phyloP scores from a whole-genome alignment of 2,329 filamentous ascomycete species.

The Rosellinia necatrix region DNA sequence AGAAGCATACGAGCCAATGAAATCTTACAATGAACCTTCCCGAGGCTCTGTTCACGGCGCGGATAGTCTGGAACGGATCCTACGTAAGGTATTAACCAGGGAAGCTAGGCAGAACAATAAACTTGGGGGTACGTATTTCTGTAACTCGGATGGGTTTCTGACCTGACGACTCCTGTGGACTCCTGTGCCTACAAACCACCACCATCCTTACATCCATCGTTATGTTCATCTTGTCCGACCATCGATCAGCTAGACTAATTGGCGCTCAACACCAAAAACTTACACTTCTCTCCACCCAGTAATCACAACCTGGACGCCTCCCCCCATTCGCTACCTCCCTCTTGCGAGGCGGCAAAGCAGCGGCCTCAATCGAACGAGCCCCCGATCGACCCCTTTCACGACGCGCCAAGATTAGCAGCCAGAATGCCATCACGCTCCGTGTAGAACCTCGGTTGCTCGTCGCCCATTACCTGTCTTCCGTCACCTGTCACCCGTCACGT shows the following conservation, averaged over 20 bases:
- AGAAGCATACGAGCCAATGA: no score
- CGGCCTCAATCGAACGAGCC: background rate
- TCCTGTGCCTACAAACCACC: no score
- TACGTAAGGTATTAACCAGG: no score
- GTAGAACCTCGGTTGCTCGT: background rate
- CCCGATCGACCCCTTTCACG: slow-evolving; percentile 13
- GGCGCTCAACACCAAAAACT: background rate
- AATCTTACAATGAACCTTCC: no score
- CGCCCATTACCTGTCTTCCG: no score
- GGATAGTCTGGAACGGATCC: no score
- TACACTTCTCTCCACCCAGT: slow-evolving; percentile 16
- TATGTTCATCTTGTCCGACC: slow-evolving; percentile 2
- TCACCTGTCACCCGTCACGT: no score
- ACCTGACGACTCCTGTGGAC: background rate
- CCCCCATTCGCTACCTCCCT: background rate
- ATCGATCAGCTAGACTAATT: background rate
- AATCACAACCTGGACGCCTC: background rate
- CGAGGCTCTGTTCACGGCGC: no score
- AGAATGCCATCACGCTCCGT: slow-evolving; percentile 31
- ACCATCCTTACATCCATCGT: background rate
- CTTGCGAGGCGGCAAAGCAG: slow-evolving; percentile 17
- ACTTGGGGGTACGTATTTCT: no score
- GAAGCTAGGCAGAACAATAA: no score
- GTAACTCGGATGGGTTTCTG: no score
- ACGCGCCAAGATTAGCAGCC: background rate